Base-by-base conservation (phyloP, 2,329 filamentous ascomycete species). In the Verticillium nubilum region DNA sequence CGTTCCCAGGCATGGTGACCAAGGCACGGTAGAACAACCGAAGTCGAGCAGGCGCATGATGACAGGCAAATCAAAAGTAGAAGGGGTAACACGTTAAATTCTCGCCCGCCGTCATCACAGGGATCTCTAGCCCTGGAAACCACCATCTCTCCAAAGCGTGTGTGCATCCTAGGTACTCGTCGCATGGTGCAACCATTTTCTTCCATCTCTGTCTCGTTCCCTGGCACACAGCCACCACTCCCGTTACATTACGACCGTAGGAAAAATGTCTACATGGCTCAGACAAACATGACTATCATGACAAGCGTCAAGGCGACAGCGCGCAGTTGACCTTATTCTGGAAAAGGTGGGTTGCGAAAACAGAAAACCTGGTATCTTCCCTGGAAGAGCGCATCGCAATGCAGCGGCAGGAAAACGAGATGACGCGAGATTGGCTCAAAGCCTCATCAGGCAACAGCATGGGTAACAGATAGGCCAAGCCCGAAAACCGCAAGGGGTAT, bases 211-310 rank as follows among this genome's bases (percentile, higher is more conserved):
- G 19, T 33, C 52, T 54, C 37, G 7, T 29, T 17, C 25, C 50
- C 27, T n/a, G 27, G 50, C 25, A 9, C 25, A 19, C 3, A 4
- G 5, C 50, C 27, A 53, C 17, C 50, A 53, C 13, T 6, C 50
- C 50, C 12, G 12, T 53, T 53, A 29, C 50, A 53, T 27, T 27
- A 53, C 25, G 27, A 54, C 27, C 26, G 19, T 31, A 54, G 9
- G 26, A 54, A 33, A 54, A 54, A 19, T 23, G 28, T 29, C 27
- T 31, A 28, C 29, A 54, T 31, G 29, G 15, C 54, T 26, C 33
- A 42, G 33, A 56, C 54, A 28, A 42, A 56, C 54, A 56, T 56
- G 35, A 56, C 54, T 28, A 33, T 56, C 54, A 28, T 56, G 54
- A 56, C 54, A 47, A 47, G 37, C 37, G n/a, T 47, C 37, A n/a